Evolutionary conservation across 169 alveolate species (phyloP).

Genomic region (Plasmodium inui): DNA sequence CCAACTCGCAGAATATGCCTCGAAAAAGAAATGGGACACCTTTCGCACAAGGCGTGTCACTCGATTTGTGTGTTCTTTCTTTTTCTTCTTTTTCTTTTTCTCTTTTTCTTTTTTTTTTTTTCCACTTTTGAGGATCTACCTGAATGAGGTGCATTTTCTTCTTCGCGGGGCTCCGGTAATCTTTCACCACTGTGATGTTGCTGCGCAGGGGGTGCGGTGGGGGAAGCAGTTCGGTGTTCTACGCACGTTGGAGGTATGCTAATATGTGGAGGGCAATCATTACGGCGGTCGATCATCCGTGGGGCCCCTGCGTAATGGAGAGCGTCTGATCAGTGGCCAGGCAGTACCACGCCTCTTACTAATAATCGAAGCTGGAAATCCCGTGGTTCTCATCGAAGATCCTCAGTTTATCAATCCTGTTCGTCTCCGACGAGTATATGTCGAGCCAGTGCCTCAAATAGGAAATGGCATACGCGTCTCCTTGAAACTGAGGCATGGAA

Average conservation of each 20-base stretch:
- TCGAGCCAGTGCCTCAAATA: constrained; percentile 71
- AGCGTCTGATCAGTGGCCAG: background rate
- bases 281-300: background rate
- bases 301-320: background rate
- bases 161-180: constrained; percentile 66
- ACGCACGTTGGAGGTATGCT: background rate
- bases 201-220: constrained; percentile 4
- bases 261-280: background rate
- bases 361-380: constrained; percentile 55
- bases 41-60: background rate
- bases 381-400: constrained; percentile 68
- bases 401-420: constrained; percentile 25
- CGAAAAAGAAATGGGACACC: background rate
- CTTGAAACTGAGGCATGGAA: constrained; percentile 39
- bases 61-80: background rate
- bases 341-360: constrained; percentile 2
- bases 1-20: background rate
- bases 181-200: constrained; percentile 55
- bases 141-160: constrained; percentile 69
- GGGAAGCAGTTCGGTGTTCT: background rate
- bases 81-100: background rate
- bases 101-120: background rate
- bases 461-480: constrained; percentile 68
- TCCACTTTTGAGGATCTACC: background rate
- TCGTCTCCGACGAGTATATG: constrained; percentile 30